phyloP scores from a whole-genome alignment of 2,329 filamentous ascomycete species.

The Paecilomyces fulvus region DNA sequence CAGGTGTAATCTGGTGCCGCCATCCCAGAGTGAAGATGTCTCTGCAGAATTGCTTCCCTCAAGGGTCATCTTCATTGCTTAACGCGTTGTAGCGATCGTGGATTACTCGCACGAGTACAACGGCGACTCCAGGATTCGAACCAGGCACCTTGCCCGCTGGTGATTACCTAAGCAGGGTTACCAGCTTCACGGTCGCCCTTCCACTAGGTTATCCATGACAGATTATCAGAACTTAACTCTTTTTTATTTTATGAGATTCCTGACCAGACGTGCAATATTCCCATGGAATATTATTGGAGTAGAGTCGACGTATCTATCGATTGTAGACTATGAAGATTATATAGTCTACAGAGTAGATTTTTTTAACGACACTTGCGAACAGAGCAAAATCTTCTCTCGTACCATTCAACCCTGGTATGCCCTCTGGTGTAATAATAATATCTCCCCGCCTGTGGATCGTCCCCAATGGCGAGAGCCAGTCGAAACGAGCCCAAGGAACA shows the following conservation, averaged over 20 bases:
- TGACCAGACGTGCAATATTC: no score
- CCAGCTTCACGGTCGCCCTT: slow-evolving; percentile 27
- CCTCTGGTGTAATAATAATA: background rate
- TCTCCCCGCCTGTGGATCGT: background rate
- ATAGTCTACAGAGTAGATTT: no score
- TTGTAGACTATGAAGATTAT: no score
- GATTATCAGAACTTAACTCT: slow-evolving; percentile 21
- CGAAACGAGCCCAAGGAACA: background rate
- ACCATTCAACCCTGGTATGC: background rate
- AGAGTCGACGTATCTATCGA: no score
- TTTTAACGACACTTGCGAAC: background rate
- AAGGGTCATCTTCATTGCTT: slow-evolving; percentile 47
- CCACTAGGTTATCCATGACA: slow-evolving; percentile 36
- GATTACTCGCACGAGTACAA: slow-evolving; percentile 49
- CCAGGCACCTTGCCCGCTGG: slow-evolving; percentile 42
- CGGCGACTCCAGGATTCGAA: slow-evolving; percentile 47
- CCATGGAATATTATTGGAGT: no score
- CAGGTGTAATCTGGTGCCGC: slow-evolving; percentile 46
- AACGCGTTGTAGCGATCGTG: slow-evolving; percentile 44
- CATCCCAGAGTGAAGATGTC: slow-evolving; percentile 45
- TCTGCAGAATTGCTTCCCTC: slow-evolving; percentile 54
- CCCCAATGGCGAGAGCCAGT: background rate
- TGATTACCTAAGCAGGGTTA: slow-evolving; percentile 28
- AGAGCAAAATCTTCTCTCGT: background rate
- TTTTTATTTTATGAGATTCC: background rate